Evolutionary conservation across 1,284 basidiomycete genomes (phyloP).

Genomic region (Ustilago nuda): DNA sequence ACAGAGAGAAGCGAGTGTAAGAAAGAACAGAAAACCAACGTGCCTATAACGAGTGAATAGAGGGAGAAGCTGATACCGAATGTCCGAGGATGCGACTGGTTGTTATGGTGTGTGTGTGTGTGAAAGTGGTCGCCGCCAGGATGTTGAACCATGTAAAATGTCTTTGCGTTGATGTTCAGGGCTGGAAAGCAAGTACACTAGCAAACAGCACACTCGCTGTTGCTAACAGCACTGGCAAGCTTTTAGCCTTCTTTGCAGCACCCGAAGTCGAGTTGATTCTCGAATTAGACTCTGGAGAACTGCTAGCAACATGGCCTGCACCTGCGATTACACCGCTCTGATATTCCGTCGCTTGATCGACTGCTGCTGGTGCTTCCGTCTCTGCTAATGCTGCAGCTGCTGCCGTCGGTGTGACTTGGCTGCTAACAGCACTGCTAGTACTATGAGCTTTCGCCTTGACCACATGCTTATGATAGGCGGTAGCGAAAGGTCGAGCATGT

Average conservation of each 20-base stretch:
- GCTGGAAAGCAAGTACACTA: slow-evolving; percentile 27
- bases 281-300: slow-evolving; percentile 16
- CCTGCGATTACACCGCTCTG: neutral
- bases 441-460: slow-evolving; percentile 12
- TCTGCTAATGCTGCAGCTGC: slow-evolving; percentile 12
- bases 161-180: neutral
- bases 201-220: slow-evolving; percentile 30
- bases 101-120: neutral
- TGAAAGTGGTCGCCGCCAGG: slow-evolving; percentile 33
- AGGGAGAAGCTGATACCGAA: neutral
- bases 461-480: slow-evolving; percentile 32
- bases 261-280: slow-evolving; percentile 34
- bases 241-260: slow-evolving; percentile 20
- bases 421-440: slow-evolving; percentile 12
- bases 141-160: slow-evolving; percentile 20
- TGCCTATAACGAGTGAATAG: neutral
- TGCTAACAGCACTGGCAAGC: slow-evolving; percentile 28
- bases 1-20: neutral
- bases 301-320: neutral
- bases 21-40: neutral
- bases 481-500: slow-evolving; percentile 33
- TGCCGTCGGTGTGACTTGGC: slow-evolving; percentile 12
- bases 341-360: neutral
- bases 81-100: neutral
- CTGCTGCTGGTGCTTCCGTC: slow-evolving; percentile 7